Percentiles rank a stretch among this genome's conserved stretches.
Conservation (phyloP, 148 eudicot species). For the Rheum nobile region DNA sequence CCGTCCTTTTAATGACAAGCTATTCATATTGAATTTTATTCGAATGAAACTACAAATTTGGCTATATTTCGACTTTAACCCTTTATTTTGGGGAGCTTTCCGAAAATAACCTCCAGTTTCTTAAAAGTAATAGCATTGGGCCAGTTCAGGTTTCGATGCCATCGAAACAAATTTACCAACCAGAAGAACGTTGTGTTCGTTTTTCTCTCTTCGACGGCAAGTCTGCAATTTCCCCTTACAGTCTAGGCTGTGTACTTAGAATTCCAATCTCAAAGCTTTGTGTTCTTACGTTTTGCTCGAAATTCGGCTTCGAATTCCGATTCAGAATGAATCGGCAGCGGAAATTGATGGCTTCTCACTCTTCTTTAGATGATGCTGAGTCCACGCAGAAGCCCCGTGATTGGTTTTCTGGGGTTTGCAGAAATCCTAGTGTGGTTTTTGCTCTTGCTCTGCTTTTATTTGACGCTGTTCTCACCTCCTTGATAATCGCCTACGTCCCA, state of each 20-base stretch:
- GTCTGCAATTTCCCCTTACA: neutral
- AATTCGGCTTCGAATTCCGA: neutral
- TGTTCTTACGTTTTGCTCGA: neutral
- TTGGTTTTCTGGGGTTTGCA: slow-evolving; percentile 4
- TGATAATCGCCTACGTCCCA: slow-evolving; percentile 67
- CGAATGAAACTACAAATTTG: neutral
- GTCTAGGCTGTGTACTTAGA: neutral
- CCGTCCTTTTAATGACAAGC: no score
- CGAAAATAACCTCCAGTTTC: neutral
- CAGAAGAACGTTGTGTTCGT: neutral
- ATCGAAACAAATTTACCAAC: neutral
- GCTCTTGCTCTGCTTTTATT: slow-evolving; percentile 41
- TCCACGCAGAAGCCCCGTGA: neutral
- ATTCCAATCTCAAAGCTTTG: neutral
- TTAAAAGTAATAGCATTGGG: neutral
- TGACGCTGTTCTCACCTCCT: slow-evolving; percentile 45
- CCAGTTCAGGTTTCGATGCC: neutral
- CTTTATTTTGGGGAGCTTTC: neutral
- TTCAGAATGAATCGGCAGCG: slow-evolving; percentile 1
- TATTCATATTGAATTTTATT: no score
- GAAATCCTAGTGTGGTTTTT: slow-evolving; percentile 24
- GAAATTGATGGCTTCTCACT: neutral
- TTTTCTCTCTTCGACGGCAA: neutral
- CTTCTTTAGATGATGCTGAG: neutral
- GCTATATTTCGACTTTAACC: neutral